These are phyloP conservation scores for Calonectria pseudoreteaudii DNA, from an alignment of 2,329 filamentous ascomycete species.

Conservation along the genomic window DNA sequence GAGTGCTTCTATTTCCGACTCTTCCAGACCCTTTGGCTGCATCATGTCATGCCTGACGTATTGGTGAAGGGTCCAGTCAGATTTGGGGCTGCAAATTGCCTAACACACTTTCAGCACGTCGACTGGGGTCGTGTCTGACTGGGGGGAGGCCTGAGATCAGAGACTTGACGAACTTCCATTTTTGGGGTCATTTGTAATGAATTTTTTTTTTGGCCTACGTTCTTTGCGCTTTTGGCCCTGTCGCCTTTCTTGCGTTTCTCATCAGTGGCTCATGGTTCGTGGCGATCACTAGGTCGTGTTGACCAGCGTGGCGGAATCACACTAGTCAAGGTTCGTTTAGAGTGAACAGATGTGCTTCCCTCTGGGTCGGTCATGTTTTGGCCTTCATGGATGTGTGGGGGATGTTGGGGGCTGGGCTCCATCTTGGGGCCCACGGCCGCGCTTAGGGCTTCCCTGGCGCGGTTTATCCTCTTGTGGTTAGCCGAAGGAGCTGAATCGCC, in stretches of 20 bases:
- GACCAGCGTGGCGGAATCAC: constrained; percentile 29
- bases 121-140: constrained; percentile 13
- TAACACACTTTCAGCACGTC: background rate
- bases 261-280: constrained; percentile 26
- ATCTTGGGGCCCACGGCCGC: constrained; percentile 35
- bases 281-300: constrained; percentile 18
- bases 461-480: constrained; percentile 37
- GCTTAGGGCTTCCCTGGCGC: constrained; percentile 25
- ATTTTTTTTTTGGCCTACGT: background rate
- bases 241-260: constrained; percentile 24
- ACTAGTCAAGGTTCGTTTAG: constrained; percentile 27
- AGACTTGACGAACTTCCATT: constrained; percentile 25
- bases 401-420: constrained; percentile 25
- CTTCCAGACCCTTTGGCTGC: constrained; percentile 20
- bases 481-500: constrained; percentile 34
- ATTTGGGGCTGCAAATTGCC: constrained; percentile 16
- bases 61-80: constrained; percentile 14
- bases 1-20: constrained; percentile 15
- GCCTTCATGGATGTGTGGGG: constrained; percentile 20
- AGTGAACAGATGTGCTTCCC: constrained; percentile 7
- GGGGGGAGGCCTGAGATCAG: background rate
- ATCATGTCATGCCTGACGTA: constrained; percentile 16
- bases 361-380: constrained; percentile 14
- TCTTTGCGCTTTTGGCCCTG: constrained; percentile 10
- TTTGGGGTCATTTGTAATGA: background rate